These are phyloP conservation scores for Geranium brycei DNA, from an alignment of 345 rosid species.

Conservation along the genomic window DNA sequence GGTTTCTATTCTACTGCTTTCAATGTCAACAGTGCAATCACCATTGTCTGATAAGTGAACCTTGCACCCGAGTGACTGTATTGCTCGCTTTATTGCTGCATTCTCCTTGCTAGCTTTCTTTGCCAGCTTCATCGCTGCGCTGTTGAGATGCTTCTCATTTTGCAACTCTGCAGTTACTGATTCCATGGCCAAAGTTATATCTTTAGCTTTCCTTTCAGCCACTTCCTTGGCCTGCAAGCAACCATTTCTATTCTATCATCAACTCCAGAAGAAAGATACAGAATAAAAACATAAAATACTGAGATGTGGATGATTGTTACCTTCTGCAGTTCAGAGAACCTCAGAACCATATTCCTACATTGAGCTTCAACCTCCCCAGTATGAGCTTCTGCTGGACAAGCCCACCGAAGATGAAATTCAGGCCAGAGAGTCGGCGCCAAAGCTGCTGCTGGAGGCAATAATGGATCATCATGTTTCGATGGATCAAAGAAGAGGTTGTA, in stretches of 20 bases:
- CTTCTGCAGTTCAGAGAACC: slow-evolving; percentile 57
- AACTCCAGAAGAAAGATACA: background rate
- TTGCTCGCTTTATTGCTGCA: slow-evolving; percentile 55
- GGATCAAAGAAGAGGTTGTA: slow-evolving; percentile 70
- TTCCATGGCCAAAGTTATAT: slow-evolving; percentile 30
- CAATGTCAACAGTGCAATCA: slow-evolving; percentile 49
- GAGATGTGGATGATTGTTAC: slow-evolving; percentile 18
- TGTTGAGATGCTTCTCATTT: slow-evolving; percentile 53
- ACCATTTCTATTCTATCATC: background rate
- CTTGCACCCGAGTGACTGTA: slow-evolving; percentile 79
- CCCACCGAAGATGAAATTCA: slow-evolving; percentile 95
- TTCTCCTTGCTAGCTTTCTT: slow-evolving; percentile 56
- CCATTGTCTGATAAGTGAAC: slow-evolving; percentile 52
- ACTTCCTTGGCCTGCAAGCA: slow-evolving; percentile 59
- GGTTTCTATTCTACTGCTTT: slow-evolving; percentile 20
- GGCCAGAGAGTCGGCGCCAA: slow-evolving; percentile 97
- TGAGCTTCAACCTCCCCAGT: slow-evolving; percentile 60
- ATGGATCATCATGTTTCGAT: slow-evolving; percentile 35
- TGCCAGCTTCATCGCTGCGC: slow-evolving; percentile 51
- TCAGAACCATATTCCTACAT: slow-evolving; percentile 50
- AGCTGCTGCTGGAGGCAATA: slow-evolving; percentile 94
- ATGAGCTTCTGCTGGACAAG: slow-evolving; percentile 75
- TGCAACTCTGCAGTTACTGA: slow-evolving; percentile 42
- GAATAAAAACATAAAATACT: background rate
- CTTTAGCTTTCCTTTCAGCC: slow-evolving; percentile 58